These are phyloP conservation scores for Drechslerella dactyloides DNA, from an alignment of 2,329 filamentous ascomycete genomes.

Conservation along the genomic window DNA sequence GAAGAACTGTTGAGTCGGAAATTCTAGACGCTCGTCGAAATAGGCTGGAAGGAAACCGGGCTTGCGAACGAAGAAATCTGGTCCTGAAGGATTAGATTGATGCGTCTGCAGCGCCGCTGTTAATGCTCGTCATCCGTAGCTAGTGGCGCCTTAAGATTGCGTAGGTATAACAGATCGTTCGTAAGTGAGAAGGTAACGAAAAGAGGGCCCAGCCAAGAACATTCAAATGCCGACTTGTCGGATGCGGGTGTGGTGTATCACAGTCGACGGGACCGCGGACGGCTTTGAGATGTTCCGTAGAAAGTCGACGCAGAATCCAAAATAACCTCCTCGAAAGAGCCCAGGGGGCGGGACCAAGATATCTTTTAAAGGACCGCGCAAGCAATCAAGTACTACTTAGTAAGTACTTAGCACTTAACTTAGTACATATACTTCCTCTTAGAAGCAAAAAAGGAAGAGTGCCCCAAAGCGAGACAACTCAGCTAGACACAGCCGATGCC, in stretches of 20 bases:
- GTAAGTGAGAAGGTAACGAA: constrained; percentile 12
- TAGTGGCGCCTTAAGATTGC: constrained; percentile 27
- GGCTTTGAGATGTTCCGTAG: background rate
- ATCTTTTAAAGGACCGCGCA: constrained; percentile 23
- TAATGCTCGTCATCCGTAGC: constrained; percentile 6
- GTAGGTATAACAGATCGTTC: constrained; percentile 6
- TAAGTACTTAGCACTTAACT: too few species aligned
- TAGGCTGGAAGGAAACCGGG: background rate
- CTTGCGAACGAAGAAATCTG: background rate
- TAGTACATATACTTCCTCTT: background rate
- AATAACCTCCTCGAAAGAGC: constrained; percentile 10
- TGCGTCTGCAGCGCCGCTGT: constrained; percentile 2
- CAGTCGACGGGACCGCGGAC: background rate
- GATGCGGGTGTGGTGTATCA: constrained; percentile 16
- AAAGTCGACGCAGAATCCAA: constrained; percentile 1
- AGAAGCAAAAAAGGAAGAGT: constrained; percentile 17
- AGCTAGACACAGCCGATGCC: constrained; percentile 21
- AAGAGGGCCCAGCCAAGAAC: constrained; percentile 21
- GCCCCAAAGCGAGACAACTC: constrained; percentile 19
- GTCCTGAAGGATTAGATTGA: background rate
- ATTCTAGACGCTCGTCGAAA: constrained; percentile 4
- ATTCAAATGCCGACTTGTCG: constrained; percentile 5
- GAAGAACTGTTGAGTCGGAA: background rate
- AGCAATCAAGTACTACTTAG: constrained; percentile 8
- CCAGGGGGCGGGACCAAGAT: background rate